Conservation (phyloP, 1,139 yeast genomes). For the Pichia inconspicua region DNA sequence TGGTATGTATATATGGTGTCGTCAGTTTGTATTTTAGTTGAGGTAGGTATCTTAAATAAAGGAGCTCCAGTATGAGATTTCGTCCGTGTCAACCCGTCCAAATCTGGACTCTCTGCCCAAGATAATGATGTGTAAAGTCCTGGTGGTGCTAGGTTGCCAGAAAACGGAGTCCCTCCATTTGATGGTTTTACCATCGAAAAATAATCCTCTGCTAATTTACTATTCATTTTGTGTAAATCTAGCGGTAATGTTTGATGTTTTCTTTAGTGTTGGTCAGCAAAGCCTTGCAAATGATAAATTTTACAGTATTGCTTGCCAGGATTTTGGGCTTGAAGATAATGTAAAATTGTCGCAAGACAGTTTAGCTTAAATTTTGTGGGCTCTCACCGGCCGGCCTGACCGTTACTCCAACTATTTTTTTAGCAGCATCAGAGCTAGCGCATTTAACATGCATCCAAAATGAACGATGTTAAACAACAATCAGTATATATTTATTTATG, state of each 20-base stretch:
- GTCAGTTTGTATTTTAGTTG: slow-evolving; percentile 5
- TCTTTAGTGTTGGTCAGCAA: slow-evolving; percentile 7
- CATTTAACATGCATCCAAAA: too few species aligned
- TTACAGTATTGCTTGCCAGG: not conserved
- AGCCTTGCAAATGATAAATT: not conserved
- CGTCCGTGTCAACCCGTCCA: slow-evolving; percentile 4
- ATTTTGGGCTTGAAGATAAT: not conserved
- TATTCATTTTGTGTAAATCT: slow-evolving; percentile 8
- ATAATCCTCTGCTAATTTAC: slow-evolving; percentile 7
- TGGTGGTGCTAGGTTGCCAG: not conserved
- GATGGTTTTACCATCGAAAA: slow-evolving; percentile 4
- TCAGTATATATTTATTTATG: not conserved
- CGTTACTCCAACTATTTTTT: not conserved
- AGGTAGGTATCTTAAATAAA: not conserved
- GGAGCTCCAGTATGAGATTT: slow-evolving; percentile 9
- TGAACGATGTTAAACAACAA: not conserved
- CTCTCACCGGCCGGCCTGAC: too few species aligned
- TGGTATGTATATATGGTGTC: slow-evolving; percentile 15
- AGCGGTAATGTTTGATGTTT: not conserved
- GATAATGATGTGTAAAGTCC: slow-evolving; percentile 7
- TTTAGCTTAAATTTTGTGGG: not conserved
- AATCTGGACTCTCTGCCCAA: slow-evolving; percentile 12
- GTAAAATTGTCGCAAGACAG: not conserved
- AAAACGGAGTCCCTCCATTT: not conserved
- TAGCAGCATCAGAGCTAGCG: too few species aligned